Base-by-base conservation (phyloP, 176 grass and related monocot genomes). In the Saccharum officinarum region DNA sequence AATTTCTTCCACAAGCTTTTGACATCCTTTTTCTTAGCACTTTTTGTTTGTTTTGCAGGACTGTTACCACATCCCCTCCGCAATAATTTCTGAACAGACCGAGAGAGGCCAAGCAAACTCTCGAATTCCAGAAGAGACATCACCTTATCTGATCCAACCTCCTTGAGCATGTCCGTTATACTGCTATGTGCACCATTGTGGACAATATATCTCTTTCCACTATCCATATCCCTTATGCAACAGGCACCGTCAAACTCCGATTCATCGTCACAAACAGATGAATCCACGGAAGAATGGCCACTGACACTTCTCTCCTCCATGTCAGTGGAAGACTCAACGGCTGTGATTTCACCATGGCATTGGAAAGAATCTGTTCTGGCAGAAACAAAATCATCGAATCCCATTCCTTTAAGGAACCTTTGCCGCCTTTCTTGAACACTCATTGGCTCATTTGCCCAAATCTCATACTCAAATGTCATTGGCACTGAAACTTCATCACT, bases 371-470 rank as follows among this genome's bases (percentile, higher is more conserved):
- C 84, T 16, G 69, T 36, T 67, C 50, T 31, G 45, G 89, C 20
- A 62, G 50, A 72, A 13, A 78, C 10, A 45, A 87, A 74, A 23
- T 92, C 93, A 76, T 78, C 75, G 22, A 96, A 84, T 42, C 97
- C 93, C 67, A 91, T 85, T 88, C 80, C 85, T 28, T 87, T 80
- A 5, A 94, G 82, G 39, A 99, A 99, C 38, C 42, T 89, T 15
- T 92, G 85, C 17, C 97, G 68, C 37, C 97, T 92, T 89, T 99
- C 92, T 62, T 89, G 82, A 73, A 99, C 91, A 72, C 93, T 99
- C 12, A 47, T 84, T 16, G 81, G 88, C 71, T 94, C 78, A 1
- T 65, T 87, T 45, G 87, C 62, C 89, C 89, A 93, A 77, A 92
- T 60, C 4, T 88, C 83, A 61, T 90, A 86, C 25, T 85, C 90